Evolutionary conservation across 108 stramenopile genomes (phyloP).

Genomic region (Schizochytrium sp.): DNA sequence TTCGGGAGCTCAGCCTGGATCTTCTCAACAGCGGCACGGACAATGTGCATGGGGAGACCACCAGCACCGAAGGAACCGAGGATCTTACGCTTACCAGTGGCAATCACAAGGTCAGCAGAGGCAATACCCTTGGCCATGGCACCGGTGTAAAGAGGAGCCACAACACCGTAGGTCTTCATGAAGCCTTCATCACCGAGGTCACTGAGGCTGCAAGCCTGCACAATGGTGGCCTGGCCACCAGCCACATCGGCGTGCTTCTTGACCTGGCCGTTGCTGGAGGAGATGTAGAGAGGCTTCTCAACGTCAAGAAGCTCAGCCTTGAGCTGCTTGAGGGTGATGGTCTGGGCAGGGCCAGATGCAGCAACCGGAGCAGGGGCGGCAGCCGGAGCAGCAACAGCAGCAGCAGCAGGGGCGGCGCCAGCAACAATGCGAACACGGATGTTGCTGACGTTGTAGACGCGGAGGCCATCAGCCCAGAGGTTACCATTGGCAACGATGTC

Average conservation of each 20-base stretch:
- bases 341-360: conserved; percentile 3
- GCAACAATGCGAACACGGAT: not conserved
- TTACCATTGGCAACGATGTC: not conserved
- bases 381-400: not conserved
- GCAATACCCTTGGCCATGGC: conserved; percentile 48
- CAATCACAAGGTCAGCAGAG: conserved; percentile 31
- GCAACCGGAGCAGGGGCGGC: not conserved
- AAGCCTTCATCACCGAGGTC: conserved; percentile 24
- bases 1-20: conserved; percentile 20
- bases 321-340: conserved; percentile 40
- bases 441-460: not conserved
- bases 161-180: conserved; percentile 48
- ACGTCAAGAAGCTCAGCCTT: conserved; percentile 26
- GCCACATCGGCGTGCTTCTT: conserved; percentile 47
- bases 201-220: conserved; percentile 21
- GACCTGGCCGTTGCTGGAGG: conserved; percentile 13
- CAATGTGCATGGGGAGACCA: conserved; percentile 22
- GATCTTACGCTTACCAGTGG: conserved; percentile 40
- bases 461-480: not conserved
- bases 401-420: not conserved
- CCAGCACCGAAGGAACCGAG: conserved; percentile 24
- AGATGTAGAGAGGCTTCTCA: conserved; percentile 12
- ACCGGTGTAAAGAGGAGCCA: conserved; percentile 20
- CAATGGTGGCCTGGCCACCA: conserved; percentile 28
- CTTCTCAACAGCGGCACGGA: not conserved